phyloP scores from a whole-genome alignment of 1,139 yeast genomes.

The Lodderomyces jiufengensis region DNA sequence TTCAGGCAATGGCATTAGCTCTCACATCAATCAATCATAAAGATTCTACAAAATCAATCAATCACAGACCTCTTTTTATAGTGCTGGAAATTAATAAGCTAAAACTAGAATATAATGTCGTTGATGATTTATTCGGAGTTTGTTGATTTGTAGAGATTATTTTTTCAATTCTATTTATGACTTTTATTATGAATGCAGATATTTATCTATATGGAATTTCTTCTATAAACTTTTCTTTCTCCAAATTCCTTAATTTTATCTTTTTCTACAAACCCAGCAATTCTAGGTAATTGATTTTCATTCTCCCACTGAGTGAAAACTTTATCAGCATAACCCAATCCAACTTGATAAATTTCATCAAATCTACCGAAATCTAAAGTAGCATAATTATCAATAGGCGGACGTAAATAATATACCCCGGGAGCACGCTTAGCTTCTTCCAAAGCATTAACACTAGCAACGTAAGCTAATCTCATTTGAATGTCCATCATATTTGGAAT shows the following conservation, averaged over 20 bases:
- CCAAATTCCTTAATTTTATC: constrained; percentile 16
- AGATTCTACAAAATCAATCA: no score
- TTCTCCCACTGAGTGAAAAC: constrained; percentile 52
- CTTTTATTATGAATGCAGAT: neutral
- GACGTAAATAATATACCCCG: constrained; percentile 87
- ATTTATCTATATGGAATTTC: constrained; percentile 54
- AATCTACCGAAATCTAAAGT: constrained; percentile 91
- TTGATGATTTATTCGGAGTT: no score
- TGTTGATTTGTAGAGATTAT: no score
- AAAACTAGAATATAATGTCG: no score
- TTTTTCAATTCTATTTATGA: no score
- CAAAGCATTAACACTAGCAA: constrained; percentile 89
- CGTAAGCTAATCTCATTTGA: constrained; percentile 90
- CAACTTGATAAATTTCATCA: constrained; percentile 83
- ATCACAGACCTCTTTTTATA: no score
- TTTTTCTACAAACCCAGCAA: constrained; percentile 50
- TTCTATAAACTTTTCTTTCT: constrained; percentile 36
- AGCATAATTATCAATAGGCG: constrained; percentile 89
- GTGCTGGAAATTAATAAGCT: no score
- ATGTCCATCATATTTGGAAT: constrained; percentile 95
- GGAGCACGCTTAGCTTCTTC: constrained; percentile 82
- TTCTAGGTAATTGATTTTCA: constrained; percentile 54
- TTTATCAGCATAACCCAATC: constrained; percentile 67
- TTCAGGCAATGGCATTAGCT: no score
- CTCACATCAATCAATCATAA: no score